A percentile compares a stretch with the other conserved stretches of the same genome.
Conservation (phyloP, 352 stramenopile species). For the Phytophthora parvispora region DNA sequence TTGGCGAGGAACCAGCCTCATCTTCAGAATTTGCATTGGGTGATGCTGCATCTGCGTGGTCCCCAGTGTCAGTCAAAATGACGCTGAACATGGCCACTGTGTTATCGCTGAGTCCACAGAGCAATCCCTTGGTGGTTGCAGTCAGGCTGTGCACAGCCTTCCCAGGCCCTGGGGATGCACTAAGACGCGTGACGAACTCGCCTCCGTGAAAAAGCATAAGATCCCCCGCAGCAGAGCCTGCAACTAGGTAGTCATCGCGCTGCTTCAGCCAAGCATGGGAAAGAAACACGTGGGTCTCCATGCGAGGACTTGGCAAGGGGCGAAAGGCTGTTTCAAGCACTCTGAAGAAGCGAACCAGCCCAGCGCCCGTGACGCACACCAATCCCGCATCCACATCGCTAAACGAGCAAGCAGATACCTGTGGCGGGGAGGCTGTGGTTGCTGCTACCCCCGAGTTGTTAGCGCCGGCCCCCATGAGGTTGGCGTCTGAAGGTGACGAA, state of each 20-base stretch:
- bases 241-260: slow-evolving; percentile 90
- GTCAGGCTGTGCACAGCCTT: slow-evolving; percentile 67
- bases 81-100: slow-evolving; percentile 77
- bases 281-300: slow-evolving; percentile 82
- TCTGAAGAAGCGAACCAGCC: slow-evolving; percentile 92
- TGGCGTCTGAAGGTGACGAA: slow-evolving; percentile 33
- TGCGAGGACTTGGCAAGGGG: slow-evolving; percentile 82
- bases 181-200: slow-evolving; percentile 70
- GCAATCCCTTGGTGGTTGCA: slow-evolving; percentile 78
- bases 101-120: slow-evolving; percentile 80
- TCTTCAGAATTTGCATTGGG: slow-evolving; percentile 37
- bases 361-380: slow-evolving; percentile 85
- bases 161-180: slow-evolving; percentile 59
- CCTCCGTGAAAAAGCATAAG: slow-evolving; percentile 91
- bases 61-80: slow-evolving; percentile 26
- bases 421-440: slow-evolving; percentile 1
- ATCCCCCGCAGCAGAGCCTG: slow-evolving; percentile 85
- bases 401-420: slow-evolving; percentile 88
- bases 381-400: slow-evolving; percentile 92
- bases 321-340: slow-evolving; percentile 91
- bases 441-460: slow-evolving; percentile 5
- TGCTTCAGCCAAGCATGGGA: slow-evolving; percentile 93
- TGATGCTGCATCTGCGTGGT: slow-evolving; percentile 36
- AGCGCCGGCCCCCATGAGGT: slow-evolving; percentile 21
- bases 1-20: slow-evolving; percentile 1